Percentiles rank a stretch among this genome's conserved stretches.
Conservation (phyloP, 2,329 filamentous ascomycete species). For the Aspergillus sergii region DNA sequence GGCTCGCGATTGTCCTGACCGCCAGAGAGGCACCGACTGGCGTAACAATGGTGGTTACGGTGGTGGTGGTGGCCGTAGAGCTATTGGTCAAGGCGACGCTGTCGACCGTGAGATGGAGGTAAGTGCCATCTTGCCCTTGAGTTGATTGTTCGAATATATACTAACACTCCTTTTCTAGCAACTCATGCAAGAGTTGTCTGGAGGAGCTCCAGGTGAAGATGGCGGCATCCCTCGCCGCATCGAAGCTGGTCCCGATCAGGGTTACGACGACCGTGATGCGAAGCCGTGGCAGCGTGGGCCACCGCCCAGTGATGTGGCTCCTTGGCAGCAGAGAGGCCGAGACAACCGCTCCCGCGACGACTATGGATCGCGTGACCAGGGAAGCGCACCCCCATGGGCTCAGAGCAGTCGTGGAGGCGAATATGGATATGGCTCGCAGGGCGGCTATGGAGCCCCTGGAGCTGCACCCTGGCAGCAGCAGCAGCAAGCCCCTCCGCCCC, state of each 20-base stretch:
- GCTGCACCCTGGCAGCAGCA: slow-evolving; percentile 62
- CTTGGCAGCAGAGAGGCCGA: slow-evolving; percentile 66
- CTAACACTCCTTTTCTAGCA: slow-evolving; percentile 61
- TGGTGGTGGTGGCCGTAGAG: slow-evolving; percentile 56
- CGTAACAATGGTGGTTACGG: slow-evolving; percentile 69
- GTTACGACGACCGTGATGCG: slow-evolving; percentile 54
- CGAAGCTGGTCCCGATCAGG: slow-evolving; percentile 74
- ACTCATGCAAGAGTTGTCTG: slow-evolving; percentile 96
- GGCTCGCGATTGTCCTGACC: slow-evolving; percentile 95
- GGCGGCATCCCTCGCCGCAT: slow-evolving; percentile 74
- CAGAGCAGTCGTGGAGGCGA: slow-evolving; percentile 48
- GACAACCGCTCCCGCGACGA: slow-evolving; percentile 58
- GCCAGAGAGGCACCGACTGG: slow-evolving; percentile 88
- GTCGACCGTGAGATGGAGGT: slow-evolving; percentile 95
- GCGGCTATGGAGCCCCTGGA: slow-evolving; percentile 45
- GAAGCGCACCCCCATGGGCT: slow-evolving; percentile 37
- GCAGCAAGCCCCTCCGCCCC: slow-evolving; percentile 53
- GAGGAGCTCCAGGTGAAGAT: slow-evolving; percentile 62
- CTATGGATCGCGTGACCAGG: slow-evolving; percentile 44
- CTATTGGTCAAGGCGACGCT: slow-evolving; percentile 76
- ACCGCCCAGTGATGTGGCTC: slow-evolving; percentile 74
- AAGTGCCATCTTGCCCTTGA: slow-evolving; percentile 40
- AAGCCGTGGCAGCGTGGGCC: slow-evolving; percentile 88
- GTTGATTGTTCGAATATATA: slow-evolving; percentile 12
- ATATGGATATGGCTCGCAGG: slow-evolving; percentile 42